Base-by-base conservation (phyloP, 768 basidiomycete genomes). In the Kwoniella europaea region DNA sequence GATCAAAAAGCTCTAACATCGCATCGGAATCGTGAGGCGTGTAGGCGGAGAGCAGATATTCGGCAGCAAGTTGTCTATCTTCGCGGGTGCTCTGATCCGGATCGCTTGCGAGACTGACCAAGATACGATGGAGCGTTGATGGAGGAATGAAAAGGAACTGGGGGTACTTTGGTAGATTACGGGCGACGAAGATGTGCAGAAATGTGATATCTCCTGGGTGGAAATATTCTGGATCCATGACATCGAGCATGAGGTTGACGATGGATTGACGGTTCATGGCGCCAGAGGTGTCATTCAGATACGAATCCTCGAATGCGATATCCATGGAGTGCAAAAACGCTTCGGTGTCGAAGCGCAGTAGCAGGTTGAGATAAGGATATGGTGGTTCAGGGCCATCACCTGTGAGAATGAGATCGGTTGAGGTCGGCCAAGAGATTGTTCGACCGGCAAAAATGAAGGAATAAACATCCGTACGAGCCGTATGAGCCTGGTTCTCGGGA, bases 101-200 rank as follows among this genome's bases (percentile, higher is more conserved):
- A 79, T 94, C 93, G 69, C 88, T 86, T 0, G 92, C 89, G 13
- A 99, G 89, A 6, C 88, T 88, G 68, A 91, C 86, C 60, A 99
- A 88, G 76, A 98, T 89, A 52, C 85, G 86, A 76, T 94, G 91
- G 18, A 94, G 86, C 3, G 88, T 85, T 70, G 88, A 90, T 0
- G 90, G 88, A 0, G 90, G 84, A 53, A 94, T 86, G 65, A 88
- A 83, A 29, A 85, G 75, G 82, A 90, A 93, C 83, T 97, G 94
- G 1, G 91, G 90, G 84, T 98, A 99, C 84, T 98, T 98, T 0
- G 97, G 93, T 12, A 97, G 89, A 82, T 98, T 99, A 69, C 95
- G 91, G 3, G 97, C 93, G 67, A 98, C 88, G 84, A 99, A 99
- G 71, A 99, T 98, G 79, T 95, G 90, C 61, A 96, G 87, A 82